Percentiles rank a stretch among this genome's conserved stretches.
These are phyloP conservation scores for Halophytophthora batemanensis DNA, from an alignment of 352 stramenopile species.

Conservation along the genomic window DNA sequence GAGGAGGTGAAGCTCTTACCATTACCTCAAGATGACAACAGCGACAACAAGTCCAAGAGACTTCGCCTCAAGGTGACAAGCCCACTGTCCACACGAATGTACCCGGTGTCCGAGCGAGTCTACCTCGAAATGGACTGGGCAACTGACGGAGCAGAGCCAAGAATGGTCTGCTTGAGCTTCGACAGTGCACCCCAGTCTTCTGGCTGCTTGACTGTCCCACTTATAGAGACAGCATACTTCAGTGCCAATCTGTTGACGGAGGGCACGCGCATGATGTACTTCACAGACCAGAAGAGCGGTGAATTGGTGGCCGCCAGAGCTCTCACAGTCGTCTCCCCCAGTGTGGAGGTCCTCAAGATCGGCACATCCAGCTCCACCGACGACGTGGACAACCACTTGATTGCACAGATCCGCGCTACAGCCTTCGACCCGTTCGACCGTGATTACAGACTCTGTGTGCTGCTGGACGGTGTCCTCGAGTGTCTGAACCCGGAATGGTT, in stretches of 20 bases:
- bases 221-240: constrained; percentile 38
- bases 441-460: constrained; percentile 36
- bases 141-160: not conserved
- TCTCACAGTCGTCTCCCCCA: constrained; percentile 38
- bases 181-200: constrained; percentile 18
- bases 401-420: constrained; percentile 31
- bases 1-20: constrained; percentile 15
- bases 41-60: not conserved
- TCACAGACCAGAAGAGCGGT: constrained; percentile 25
- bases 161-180: constrained; percentile 34
- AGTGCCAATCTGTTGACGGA: constrained; percentile 6
- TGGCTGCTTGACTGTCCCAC: constrained; percentile 24
- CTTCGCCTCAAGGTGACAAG: constrained; percentile 24
- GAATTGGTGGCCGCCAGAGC: constrained; percentile 34
- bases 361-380: not conserved
- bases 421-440: constrained; percentile 42
- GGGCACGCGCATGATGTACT: constrained; percentile 44
- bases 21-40: not conserved
- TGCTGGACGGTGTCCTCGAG: constrained; percentile 42
- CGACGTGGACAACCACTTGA: constrained; percentile 10
- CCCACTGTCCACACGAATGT: constrained; percentile 21
- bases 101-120: constrained; percentile 35
- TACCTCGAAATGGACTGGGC: constrained; percentile 43
- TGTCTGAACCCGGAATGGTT: constrained; percentile 33
- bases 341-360: constrained; percentile 26